Evolutionary conservation across 2,329 filamentous ascomycete genomes (phyloP), one percentile per base, ranked within the genome.

Genomic region (Fusarium transvaalense): DNA sequence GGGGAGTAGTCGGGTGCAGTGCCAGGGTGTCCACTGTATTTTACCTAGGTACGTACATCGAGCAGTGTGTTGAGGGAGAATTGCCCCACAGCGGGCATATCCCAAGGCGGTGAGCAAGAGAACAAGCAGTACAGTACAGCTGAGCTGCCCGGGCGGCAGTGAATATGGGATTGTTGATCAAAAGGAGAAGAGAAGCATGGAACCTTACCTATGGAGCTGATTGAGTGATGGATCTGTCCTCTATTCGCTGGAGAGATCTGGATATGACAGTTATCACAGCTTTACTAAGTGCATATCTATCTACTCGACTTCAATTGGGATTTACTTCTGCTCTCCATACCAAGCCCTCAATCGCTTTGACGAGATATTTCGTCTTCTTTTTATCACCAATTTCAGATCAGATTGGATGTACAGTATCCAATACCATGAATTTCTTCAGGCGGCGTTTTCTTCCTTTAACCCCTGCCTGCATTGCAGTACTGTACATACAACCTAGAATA

Each of bases 81-180:
- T 32, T 50, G 63, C 68, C 66, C 71, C 71, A 71, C 71, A 71
- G 61, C 64, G 67, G 69, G 69, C 69, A 72, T 69, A 64, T 61
- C 43, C 52, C 61, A 72, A 72, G 66, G 71, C 71, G 71, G 71
- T 73, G 71, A 73, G 61, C 60, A 56, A 48, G 47, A 46, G 43
- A 34, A 14, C 21, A 25, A 42, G 39, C 39, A 42, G 15, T 10
- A n/a, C 29, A 47, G n/a, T 56, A 38, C 58, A 52, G 29, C 45
- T 65, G 43, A 43, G 42, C 37, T 61, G n/a, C n/a, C n/a, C n/a
- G 37, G 19, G 48, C 39, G 21, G 37, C 55, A 61, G 52, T 64
- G 56, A 61, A 47, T 51, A 8, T n/a, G n/a, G n/a, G n/a, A n/a
- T 43, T 66, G 63, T 35, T 52, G 35, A 61, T 61, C 53, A 50